Percentiles rank a stretch among this genome's conserved stretches.
Evolutionary conservation across 192 early-diverging fungal genomes (phyloP).

Genomic region (Glomus cerebriforme): DNA sequence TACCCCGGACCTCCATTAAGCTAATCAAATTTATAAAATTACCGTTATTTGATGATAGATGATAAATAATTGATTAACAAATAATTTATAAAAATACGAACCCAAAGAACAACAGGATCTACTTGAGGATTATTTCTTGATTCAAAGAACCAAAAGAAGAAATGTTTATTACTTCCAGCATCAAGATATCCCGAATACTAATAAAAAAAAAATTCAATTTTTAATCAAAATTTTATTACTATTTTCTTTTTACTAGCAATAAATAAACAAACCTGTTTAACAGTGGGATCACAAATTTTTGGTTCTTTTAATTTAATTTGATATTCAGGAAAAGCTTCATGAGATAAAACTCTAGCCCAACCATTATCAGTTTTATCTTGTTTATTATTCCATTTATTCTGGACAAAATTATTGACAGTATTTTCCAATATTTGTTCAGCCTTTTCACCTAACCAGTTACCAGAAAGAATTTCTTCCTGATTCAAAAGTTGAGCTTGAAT

Average conservation of each 20-base stretch:
- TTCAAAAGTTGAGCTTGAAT: not conserved
- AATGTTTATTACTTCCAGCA: constrained; percentile 70
- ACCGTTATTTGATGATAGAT: not conserved
- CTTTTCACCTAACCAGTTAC: not conserved
- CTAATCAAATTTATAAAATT: constrained; percentile 13
- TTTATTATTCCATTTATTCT: not conserved
- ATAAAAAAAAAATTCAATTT: not conserved
- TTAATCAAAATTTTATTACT: not conserved
- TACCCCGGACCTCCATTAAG: constrained; percentile 82
- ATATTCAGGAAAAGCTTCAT: constrained; percentile 71
- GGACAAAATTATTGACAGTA: not conserved
- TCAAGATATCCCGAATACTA: constrained; percentile 82
- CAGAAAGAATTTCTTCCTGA: not conserved
- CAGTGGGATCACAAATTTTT: constrained; percentile 80
- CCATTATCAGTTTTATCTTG: not conserved
- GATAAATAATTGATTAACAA: not conserved
- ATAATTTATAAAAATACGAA: not conserved
- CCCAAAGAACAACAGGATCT: constrained; percentile 78
- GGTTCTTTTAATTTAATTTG: constrained; percentile 75
- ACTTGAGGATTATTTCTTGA: constrained; percentile 69
- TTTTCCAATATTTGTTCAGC: not conserved
- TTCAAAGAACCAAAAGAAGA: constrained; percentile 98
- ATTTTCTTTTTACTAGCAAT: not conserved
- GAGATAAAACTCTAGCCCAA: constrained; percentile 45
- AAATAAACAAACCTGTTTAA: constrained; percentile 72